Conservation (phyloP, 1,284 basidiomycete species). For the Cryptococcus sp. region DNA sequence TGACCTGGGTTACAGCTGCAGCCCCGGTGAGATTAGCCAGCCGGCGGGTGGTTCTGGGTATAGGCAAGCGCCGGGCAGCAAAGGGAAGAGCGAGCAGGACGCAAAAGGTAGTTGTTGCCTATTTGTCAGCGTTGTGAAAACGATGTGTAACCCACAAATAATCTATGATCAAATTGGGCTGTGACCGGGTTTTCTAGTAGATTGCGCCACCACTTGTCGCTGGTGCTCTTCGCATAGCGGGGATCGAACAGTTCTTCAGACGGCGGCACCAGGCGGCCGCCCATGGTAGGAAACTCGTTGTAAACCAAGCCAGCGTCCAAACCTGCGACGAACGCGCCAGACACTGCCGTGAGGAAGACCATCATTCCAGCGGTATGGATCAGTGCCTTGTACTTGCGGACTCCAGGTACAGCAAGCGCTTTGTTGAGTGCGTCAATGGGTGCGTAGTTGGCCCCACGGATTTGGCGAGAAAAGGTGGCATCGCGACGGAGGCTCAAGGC, state of each 20-base stretch:
- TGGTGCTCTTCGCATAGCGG: slow-evolving; percentile 65
- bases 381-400: slow-evolving; percentile 64
- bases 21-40: slow-evolving; percentile 71
- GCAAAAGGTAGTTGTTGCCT: slow-evolving; percentile 82
- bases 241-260: slow-evolving; percentile 77
- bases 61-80: slow-evolving; percentile 59
- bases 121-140: slow-evolving; percentile 19
- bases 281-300: slow-evolving; percentile 98
- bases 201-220: slow-evolving; percentile 85
- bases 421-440: slow-evolving; percentile 52
- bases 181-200: slow-evolving; percentile 97
- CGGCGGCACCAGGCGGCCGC: slow-evolving; percentile 80
- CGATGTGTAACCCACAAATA: slow-evolving; percentile 64
- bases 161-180: slow-evolving; percentile 93
- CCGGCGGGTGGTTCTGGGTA: slow-evolving; percentile 69
- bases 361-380: slow-evolving; percentile 69
- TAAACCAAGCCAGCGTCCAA: slow-evolving; percentile 95
- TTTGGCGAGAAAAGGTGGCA: slow-evolving; percentile 64
- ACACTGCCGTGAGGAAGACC: slow-evolving; percentile 83
- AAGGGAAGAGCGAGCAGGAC: slow-evolving; percentile 68
- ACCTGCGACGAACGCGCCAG: slow-evolving; percentile 94
- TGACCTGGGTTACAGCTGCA: slow-evolving; percentile 82
- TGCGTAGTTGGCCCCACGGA: slow-evolving; percentile 29
- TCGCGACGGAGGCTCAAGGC: slow-evolving; percentile 80
- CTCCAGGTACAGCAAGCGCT: slow-evolving; percentile 61